Evolutionary conservation across 768 basidiomycete species (phyloP), one percentile per base, ranked within the genome.

Genomic region (Hypsizygus marmoreus): DNA sequence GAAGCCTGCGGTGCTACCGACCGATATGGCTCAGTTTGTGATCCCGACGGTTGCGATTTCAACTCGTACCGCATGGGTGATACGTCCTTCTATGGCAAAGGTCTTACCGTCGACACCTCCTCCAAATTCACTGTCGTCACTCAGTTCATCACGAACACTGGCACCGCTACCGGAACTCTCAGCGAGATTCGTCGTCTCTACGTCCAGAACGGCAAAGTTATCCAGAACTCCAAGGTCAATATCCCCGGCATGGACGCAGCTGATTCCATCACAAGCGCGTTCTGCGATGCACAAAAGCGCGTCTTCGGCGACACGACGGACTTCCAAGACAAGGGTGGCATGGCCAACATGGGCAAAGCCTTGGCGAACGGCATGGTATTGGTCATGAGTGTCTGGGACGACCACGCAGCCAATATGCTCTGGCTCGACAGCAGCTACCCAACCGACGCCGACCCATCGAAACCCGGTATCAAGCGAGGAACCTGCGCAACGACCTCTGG

Each of bases 1-100:
- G n/a, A n/a, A n/a, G 59, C 66, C 26, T 77, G 76, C 48, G 67
- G 66, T 41, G 64, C 60, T 52, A 54, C 53, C 47, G 53, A 64
- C 58, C 60, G 75, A 40, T 69, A 73, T 60, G 63, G 57, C 53
- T 71, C 72, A 34, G 58, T 75, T 32, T 81, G 80, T 64, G 79
- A 81, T 63, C 67, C 69, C 54, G 77, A 76, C 53, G 79, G 80
- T 38, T 81, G 80, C 62, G 80, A 80, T 57, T 81, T 79, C 75
- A 81, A 80, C 76, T 77, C 80, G 22, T 82, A 60, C 72, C 77
- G 79, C 59, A 70, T 76, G 74, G 78, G 79, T 32, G 60, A 64
- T 60, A 57, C 53, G 45, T 50, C 60, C 43, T 81, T 79, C 73
- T 71, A 72, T 61, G 79, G 79, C 29, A 59, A 60, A 20, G 74